Conservation (phyloP, 192 early-diverging fungal species). For the Umbelopsis ramanniana region DNA sequence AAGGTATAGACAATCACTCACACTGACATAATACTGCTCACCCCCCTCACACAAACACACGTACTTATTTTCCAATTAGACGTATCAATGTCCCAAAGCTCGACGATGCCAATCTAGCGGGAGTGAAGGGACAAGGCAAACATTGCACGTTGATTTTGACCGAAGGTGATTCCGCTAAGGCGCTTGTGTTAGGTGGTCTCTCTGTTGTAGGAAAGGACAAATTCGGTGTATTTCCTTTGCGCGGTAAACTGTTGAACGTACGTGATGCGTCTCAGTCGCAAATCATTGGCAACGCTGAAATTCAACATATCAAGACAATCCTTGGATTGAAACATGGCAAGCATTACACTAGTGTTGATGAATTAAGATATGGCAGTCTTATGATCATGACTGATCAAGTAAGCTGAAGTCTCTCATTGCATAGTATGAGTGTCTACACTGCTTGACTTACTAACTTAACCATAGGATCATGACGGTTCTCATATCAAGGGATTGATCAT, state of each 20-base stretch:
- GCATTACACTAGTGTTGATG: conserved; percentile 70
- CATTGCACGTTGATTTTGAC: conserved; percentile 96
- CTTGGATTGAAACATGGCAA: conserved; percentile 89
- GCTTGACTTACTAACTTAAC: conserved; percentile 28
- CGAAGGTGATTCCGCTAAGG: conserved; percentile 96
- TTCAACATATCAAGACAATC: conserved; percentile 88
- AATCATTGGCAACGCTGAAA: conserved; percentile 85
- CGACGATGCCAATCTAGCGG: conserved; percentile 95
- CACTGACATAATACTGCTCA: neutral
- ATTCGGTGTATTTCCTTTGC: conserved; percentile 95
- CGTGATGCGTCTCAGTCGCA: conserved; percentile 76
- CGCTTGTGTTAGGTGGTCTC: conserved; percentile 85
- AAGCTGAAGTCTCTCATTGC: conserved; percentile 3
- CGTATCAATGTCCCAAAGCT: conserved; percentile 85
- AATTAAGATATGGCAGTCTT: conserved; percentile 91
- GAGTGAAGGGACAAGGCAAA: conserved; percentile 59
- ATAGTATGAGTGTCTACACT: conserved; percentile 14
- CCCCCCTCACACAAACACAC: neutral
- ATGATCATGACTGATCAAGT: conserved; percentile 99
- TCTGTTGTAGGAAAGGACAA: conserved; percentile 87
- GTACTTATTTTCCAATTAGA: neutral
- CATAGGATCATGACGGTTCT: conserved; percentile 88
- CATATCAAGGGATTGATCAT: conserved; percentile 98
- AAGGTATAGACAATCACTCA: neutral
- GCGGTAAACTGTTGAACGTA: conserved; percentile 97